A percentile compares a stretch with the other conserved stretches of the same genome.
phyloP scores from a whole-genome alignment of 495 filamentous ascomycete genomes.

The Thermothielavioides terrestris region DNA sequence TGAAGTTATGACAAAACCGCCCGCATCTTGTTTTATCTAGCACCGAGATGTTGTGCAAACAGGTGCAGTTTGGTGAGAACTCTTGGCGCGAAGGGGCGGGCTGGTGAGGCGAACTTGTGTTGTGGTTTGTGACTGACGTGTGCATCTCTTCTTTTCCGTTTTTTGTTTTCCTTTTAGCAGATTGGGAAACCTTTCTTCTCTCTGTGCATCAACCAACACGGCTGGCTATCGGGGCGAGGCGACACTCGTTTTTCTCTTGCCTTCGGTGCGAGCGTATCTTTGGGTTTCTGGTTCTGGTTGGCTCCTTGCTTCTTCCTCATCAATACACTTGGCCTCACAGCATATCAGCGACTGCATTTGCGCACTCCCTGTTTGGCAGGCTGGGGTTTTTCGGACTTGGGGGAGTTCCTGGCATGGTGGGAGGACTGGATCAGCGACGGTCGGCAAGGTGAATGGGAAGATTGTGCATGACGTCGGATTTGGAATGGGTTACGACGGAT shows the following conservation, averaged over 20 bases:
- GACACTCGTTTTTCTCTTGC: slow-evolving; percentile 12
- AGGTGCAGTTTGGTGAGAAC: slow-evolving; percentile 20
- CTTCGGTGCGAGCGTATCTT: neutral
- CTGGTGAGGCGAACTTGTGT: neutral
- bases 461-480: slow-evolving; percentile 7
- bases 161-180: slow-evolving; percentile 10
- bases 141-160: neutral
- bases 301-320: slow-evolving; percentile 9
- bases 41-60: slow-evolving; percentile 2
- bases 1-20: slow-evolving; percentile 29
- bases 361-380: slow-evolving; percentile 4
- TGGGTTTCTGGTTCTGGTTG: slow-evolving; percentile 4
- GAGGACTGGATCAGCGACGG: neutral
- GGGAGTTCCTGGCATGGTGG: neutral
- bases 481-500: slow-evolving; percentile 18
- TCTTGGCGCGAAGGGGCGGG: slow-evolving; percentile 10
- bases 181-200: slow-evolving; percentile 16
- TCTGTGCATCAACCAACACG: slow-evolving; percentile 16
- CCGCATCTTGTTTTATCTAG: slow-evolving; percentile 21
- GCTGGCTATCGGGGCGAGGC: slow-evolving; percentile 6
- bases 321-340: slow-evolving; percentile 30
- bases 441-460: slow-evolving; percentile 9
- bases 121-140: neutral
- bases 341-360: slow-evolving; percentile 18
- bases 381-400: neutral